Evolutionary conservation across 495 filamentous ascomycete genomes (phyloP), one percentile per base, ranked within the genome.

Genomic region (Chaetomidium leptoderma): DNA sequence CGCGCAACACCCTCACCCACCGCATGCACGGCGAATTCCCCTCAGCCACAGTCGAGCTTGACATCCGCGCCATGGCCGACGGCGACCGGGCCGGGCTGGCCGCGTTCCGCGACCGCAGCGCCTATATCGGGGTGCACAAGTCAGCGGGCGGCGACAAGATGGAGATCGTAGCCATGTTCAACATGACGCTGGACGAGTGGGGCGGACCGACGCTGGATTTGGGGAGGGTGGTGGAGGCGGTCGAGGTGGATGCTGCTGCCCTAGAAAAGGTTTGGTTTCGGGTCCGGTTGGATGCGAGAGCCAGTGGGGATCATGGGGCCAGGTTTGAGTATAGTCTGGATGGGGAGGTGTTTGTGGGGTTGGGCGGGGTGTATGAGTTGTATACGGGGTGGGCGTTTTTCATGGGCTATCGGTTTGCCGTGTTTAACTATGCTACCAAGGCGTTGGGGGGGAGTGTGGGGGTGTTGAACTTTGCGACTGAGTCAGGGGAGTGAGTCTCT

Each of bases 1-100:
- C 35, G 49, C 49, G 49, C 49, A 40, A 52, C 49, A 52, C 49
- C 13, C 49, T 52, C 21, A 52, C 49, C 8, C 49, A 40, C 47
- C 35, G 49, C 23, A 14, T 40, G 13, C 49, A 52, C 49, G 49
- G 49, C 21, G 49, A 52, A 7, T 40, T 37, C 21, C 49, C 49
- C 9, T 8, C 14, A 1, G 49, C 21, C 9, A 39, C 35, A 21
- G 1, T 19, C 13, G 33, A 40, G 33, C 49, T 52, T 0, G 49
- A 52, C 35, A 5, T 39, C 14, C 1, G 11, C 16, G 33, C 21
- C 6, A 37, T 52, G 21, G 49, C 35, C 5, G 49, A 52, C 35
- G 33, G 49, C 23, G 33, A 52, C 49, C 10, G 49, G 11, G 49
- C 49, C 0, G 49, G 49, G 13, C 13, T 40, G 33, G 49, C 47